Percentiles rank a stretch among this genome's conserved stretches.
Evolutionary conservation across 1,284 basidiomycete genomes (phyloP).

Genomic region (Marasmius sp.): DNA sequence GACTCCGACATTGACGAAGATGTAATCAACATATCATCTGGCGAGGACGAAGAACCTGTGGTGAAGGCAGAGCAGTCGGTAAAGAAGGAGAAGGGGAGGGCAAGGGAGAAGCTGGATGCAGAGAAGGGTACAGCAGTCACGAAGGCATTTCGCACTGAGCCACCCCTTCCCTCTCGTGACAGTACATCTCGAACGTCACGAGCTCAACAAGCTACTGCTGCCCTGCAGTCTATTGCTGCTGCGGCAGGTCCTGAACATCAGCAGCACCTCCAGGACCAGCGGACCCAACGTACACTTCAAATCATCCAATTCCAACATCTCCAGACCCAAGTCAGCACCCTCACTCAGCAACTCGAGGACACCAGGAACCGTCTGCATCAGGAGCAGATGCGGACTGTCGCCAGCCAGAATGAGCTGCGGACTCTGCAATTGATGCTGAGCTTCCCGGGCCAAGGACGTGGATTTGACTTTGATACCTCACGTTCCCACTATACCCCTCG

Average conservation of each 20-base stretch:
- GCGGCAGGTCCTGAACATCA: not conserved
- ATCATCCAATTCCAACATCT: not conserved
- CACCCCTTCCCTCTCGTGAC: not conserved
- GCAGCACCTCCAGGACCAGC: not conserved
- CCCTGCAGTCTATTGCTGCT: not conserved
- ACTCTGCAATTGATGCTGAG: not conserved
- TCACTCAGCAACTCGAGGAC: not conserved
- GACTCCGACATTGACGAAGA: constrained; percentile 17
- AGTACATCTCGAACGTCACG: not conserved
- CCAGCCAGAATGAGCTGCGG: not conserved
- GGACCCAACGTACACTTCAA: not conserved
- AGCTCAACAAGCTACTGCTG: not conserved
- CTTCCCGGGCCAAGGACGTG: not conserved
- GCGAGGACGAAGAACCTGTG: not conserved
- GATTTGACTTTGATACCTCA: not conserved
- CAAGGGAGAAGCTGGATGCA: not conserved
- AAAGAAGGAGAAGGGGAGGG: not conserved
- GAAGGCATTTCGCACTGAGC: not conserved
- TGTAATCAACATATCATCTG: not conserved
- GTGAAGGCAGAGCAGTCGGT: too few species aligned
- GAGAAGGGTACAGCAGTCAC: not conserved
- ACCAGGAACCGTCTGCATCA: not conserved
- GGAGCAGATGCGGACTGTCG: not conserved
- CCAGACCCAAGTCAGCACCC: not conserved
- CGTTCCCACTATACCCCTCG: not conserved